Conservation (phyloP, 495 filamentous ascomycete species). For the Cercophora sp. region DNA sequence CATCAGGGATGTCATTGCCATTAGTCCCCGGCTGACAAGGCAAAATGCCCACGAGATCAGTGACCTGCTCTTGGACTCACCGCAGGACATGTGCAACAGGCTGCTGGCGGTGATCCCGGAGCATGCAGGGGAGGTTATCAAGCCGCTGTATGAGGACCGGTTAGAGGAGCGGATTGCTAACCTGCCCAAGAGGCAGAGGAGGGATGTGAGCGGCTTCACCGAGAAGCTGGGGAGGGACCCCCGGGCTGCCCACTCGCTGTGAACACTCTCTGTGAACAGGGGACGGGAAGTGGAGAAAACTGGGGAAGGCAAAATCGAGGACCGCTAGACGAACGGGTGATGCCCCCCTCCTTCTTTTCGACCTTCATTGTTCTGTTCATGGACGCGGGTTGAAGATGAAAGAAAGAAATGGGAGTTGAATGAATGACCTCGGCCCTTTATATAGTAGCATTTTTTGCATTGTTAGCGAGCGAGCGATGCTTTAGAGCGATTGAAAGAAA, state of each 20-base stretch:
- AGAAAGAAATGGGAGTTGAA: no score
- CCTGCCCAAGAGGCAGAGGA: background rate
- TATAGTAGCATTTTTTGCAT: no score
- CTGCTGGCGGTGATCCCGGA: background rate
- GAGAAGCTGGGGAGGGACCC: background rate
- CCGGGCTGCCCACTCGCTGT: background rate
- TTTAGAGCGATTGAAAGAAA: no score
- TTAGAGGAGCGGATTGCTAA: conserved; percentile 1
- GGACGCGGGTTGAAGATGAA: no score
- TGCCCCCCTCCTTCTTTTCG: no score
- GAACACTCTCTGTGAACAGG: no score
- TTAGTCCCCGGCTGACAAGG: background rate
- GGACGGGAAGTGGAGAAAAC: no score
- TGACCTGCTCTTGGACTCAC: background rate
- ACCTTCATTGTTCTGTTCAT: no score
- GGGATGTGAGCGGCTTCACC: background rate
- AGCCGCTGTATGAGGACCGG: background rate
- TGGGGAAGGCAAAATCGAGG: no score
- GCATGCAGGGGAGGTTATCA: background rate
- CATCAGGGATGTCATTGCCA: background rate
- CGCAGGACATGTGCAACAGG: background rate
- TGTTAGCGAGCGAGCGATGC: no score
- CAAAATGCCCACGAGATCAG: background rate
- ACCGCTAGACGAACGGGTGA: no score
- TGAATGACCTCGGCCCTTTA: no score